Base-by-base conservation (phyloP, 2,329 filamentous ascomycete species). In the Didymella arachidicola region DNA sequence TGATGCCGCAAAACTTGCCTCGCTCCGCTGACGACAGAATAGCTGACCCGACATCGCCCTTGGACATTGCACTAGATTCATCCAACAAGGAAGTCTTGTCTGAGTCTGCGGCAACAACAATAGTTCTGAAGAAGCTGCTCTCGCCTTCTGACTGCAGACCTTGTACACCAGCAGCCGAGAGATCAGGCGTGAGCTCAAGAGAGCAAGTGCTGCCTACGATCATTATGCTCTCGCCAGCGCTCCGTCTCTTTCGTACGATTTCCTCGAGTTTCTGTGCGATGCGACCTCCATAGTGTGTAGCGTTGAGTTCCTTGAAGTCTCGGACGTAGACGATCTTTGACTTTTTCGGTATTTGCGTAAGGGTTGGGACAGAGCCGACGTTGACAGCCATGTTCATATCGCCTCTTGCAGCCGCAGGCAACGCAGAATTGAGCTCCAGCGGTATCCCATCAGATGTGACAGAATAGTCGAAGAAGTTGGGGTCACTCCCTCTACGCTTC, bases 221-320 rank as follows among this genome's bases (percentile, higher is more conserved):
- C 54, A 93, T 84, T 50, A 97, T 84, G 59, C 85, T 86, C 65
- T 88, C 84, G 4, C 93, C 93, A 38, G 86, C 83, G 53, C 84
- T 83, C 81, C 93, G 90, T 57, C 89, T 84, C 59, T 86, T 84
- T 67, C 93, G 89, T 26, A 96, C 86, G 7, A 90, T 81, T 46
- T 86, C 84, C 52, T 91, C 87, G 12, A 99, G 79, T 58, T 89
- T 87, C 39, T 82, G 80, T 7, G 97, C 79, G 30, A 98, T 84
- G 22, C 85, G 83, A 2, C 85, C 82, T 11, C 92, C 92, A 57
- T 92, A 87, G 6, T 84, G 75, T 0, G 90, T 88, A 70, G 85
- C 84, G 67, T 84, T 86, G 8, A 99, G 82, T 63, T 96, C 91
- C 52, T 90, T 87, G 69, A 92, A 90, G 73, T 98, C 92, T 72